Conservation (phyloP, 176 grass and related monocot genomes). For the Aegilops speltoides region DNA sequence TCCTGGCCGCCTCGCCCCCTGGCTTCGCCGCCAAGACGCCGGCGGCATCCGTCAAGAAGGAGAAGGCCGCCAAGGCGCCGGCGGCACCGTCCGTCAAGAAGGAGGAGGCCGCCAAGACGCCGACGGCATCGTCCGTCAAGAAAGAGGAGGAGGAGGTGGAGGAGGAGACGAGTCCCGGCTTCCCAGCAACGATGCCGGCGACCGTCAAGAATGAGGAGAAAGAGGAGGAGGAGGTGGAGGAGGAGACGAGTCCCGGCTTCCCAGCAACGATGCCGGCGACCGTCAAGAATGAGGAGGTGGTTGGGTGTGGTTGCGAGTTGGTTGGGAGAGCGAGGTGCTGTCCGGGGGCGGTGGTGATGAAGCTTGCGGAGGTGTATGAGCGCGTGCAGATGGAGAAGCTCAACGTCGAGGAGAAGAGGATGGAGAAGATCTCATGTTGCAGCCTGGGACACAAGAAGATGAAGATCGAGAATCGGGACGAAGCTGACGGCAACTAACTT, state of each 20-base stretch:
- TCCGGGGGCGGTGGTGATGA: slow-evolving; percentile 2
- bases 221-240: neutral
- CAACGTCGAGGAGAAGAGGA: slow-evolving; percentile 3
- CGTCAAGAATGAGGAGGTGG: neutral
- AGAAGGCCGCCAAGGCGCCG: neutral
- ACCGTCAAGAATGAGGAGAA: neutral
- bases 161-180: neutral
- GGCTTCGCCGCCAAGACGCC: neutral
- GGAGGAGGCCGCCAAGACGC: neutral
- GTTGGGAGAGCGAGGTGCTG: neutral
- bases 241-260: too few relatives aligned
- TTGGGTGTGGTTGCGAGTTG: neutral
- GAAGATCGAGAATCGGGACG: neutral
- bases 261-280: too few relatives aligned
- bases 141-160: too few relatives aligned
- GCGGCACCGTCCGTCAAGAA: neutral
- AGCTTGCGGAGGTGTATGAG: slow-evolving; percentile 39
- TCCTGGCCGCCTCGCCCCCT: slow-evolving; percentile 20
- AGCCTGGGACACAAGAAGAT: neutral
- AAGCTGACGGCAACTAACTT: neutral
- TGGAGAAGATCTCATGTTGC: neutral
- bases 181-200: too few relatives aligned
- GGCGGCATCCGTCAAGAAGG: neutral
- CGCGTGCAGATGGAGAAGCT: slow-evolving; percentile 30
- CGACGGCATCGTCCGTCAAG: neutral